Base-by-base conservation (phyloP, 1,284 basidiomycete species). In the Sutorius eximius region DNA sequence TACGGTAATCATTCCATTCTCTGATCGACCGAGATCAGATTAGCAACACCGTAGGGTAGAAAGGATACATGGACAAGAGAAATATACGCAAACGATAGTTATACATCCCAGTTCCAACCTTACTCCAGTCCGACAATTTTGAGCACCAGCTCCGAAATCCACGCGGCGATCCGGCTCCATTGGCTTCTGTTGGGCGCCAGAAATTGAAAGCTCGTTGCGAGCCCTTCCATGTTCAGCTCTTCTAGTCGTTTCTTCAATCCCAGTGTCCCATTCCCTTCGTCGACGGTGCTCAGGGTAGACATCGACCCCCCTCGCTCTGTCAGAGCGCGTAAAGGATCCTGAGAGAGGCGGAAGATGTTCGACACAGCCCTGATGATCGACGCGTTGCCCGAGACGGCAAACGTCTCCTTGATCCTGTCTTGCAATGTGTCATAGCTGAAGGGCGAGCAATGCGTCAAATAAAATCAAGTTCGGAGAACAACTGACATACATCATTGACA, bases 351-450 rank as follows among this genome's bases (percentile, higher is more conserved):
- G 72, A 93, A 89, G 55, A 95, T 85, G 56, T 78, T 83, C 5
- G 89, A 88, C 22, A 87, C 85, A 16, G 86, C 80, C 40, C 80
- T 77, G 53, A 94, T 82, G 60, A 93, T 87, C 2, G 79, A 74
- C 3, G 88, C 77, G 58, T 89, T 91, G 8, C 87, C 82, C 1
- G 89, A 87, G 51, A 82, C 87, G 29, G 84, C 81, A 60, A 94
- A 85, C 0, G 83, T 80, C n/a, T 89, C 86, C 59, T 84, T 86
- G 66, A 94, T 84, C 57, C 85, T 84, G 51, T 92, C 90, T 64
- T 91, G 85, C 45, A 94, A 67, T 43, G 81, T 81, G 55, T 93
- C 91, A 63, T 91, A 93, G 15, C 91, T 93, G 58, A 9, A 41
- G 33, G 33, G 29, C 5, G 9, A 29, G 49, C 49, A 42, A 61